Base-by-base conservation (phyloP, 73 alveolate genomes). In the Tetrahymena thermophila region DNA sequence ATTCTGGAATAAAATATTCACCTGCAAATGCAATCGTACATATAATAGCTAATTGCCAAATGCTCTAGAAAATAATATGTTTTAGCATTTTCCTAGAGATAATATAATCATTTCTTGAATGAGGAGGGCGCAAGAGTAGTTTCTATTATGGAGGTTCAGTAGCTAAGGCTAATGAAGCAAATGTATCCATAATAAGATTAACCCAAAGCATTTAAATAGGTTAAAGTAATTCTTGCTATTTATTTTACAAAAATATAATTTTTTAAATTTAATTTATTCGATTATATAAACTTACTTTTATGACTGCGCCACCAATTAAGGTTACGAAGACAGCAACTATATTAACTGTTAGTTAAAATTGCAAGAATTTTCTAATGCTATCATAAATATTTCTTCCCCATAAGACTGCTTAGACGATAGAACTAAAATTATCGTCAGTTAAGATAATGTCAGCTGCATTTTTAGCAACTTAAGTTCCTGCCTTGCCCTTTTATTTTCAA, bases 351-450 rank as follows among this genome's bases (percentile, higher is more conserved):
- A 99, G 96, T 97, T 99, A 97, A 96, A 99, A 99, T 94, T 99
- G 99, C 25, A 99, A 94, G 98, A 99, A 99, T 94, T 99, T 98
- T 42, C 99, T 96, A 37, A 99, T 98, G 96, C 98, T 97, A 94
- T 98, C 99, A 97, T 98, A 99, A 71, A 99, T 99, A 96, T 98
- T 99, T 93, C 99, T 94, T 34, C 99, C 99, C 99, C 99, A 99
- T 93, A 96, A 96, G 35, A 98, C 94, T 42, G 99, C 99, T 17
- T 96, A 97, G 0, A 99, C 99, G 35, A 98, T 98, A 7, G 99
- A 97, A 50, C 99, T 97, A 94, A 99, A 99, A 96, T 99, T 98
- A 95, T 99, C 99, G 97, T 99, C 99, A 19, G 98, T 96, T 19
- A 99, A 94, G 35, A 99, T 97, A 34, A 99, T 99, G 93, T 98